Evolutionary conservation across 2,329 filamentous ascomycete genomes (phyloP), one percentile per base, ranked within the genome.

Genomic region (Didymella lethalis): DNA sequence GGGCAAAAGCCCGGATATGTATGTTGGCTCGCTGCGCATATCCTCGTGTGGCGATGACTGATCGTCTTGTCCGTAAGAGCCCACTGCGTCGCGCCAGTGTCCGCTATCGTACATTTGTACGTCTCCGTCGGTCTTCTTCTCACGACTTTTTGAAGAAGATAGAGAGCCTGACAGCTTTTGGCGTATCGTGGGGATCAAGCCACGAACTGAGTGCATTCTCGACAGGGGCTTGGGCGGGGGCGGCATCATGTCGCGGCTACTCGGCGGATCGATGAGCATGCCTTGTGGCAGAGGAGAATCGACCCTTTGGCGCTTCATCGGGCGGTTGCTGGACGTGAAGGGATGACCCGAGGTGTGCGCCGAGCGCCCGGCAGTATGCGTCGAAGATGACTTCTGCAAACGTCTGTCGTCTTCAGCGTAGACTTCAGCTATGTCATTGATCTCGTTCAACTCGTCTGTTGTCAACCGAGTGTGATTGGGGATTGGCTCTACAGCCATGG

Each of bases 201-300:
- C 70, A 28, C 67, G 66, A 23, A 75, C 55, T 14, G 70, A 75
- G 18, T 61, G 65, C 59, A 73, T 74, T 28, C 62, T 63, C 0
- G 69, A 70, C 3, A 70, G 14, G 2, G 69, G 63, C 47, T 73
- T 70, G 12, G 64, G 25, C 11, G 77, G 78, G 4, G 78, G 78
- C 38, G 77, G 77, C 78, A 80, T 80, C 11, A 67, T 45, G 16
- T 78, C 73, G 38, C 73, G 71, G 51, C 73, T 70, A 3, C 62
- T 62, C 14, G 67, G 61, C 16, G 41, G 18, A 32, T 64, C 58
- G 28, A 61, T 31, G 7, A 66, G 67, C 46, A 63, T 66, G 7
- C 61, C 52, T 14, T 58, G 52, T n/a, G 67, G 64, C 7, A 67
- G 58, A 29, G 66, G 61, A 3, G 73, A 71, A 28, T 76, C 73